phyloP scores from a whole-genome alignment of 2,329 filamentous ascomycete genomes.

The Aspergillus fijiensis region DNA sequence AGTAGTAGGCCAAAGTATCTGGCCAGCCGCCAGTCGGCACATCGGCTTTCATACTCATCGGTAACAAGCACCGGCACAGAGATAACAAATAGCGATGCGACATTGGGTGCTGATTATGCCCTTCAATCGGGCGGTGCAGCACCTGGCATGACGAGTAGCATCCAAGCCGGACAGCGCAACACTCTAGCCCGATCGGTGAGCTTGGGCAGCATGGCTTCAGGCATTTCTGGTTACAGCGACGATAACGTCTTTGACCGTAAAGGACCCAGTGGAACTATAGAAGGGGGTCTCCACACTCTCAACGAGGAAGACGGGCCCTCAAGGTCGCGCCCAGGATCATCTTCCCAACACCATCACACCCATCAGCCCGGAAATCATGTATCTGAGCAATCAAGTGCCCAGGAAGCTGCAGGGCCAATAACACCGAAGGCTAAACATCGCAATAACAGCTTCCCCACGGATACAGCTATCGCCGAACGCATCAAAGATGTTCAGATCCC shows the following conservation, averaged over 20 bases:
- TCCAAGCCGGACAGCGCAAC: conserved; percentile 33
- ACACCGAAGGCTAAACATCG: conserved; percentile 68
- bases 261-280: conserved; percentile 41
- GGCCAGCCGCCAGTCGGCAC: conserved; percentile 55
- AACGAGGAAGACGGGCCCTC: conserved; percentile 56
- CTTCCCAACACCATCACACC: conserved; percentile 8
- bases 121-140: conserved; percentile 77
- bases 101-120: conserved; percentile 75
- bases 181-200: conserved; percentile 74
- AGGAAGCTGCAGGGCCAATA: conserved; percentile 53
- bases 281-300: conserved; percentile 56
- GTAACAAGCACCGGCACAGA: conserved; percentile 58
- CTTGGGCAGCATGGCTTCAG: conserved; percentile 85
- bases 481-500: conserved; percentile 89
- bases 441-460: conserved; percentile 67
- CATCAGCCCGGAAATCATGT: conserved; percentile 27
- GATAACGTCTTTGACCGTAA: conserved; percentile 47
- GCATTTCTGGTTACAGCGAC: conserved; percentile 57
- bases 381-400: conserved; percentile 34
- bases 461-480: conserved; percentile 84
- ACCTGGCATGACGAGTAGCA: conserved; percentile 44
- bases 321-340: conserved; percentile 40
- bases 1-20: conserved; percentile 56
- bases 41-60: conserved; percentile 60
- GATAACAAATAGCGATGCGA: conserved; percentile 67